phyloP scores from a whole-genome alignment of 1,139 yeast genomes.

The Debaryomyces singareniensis region DNA sequence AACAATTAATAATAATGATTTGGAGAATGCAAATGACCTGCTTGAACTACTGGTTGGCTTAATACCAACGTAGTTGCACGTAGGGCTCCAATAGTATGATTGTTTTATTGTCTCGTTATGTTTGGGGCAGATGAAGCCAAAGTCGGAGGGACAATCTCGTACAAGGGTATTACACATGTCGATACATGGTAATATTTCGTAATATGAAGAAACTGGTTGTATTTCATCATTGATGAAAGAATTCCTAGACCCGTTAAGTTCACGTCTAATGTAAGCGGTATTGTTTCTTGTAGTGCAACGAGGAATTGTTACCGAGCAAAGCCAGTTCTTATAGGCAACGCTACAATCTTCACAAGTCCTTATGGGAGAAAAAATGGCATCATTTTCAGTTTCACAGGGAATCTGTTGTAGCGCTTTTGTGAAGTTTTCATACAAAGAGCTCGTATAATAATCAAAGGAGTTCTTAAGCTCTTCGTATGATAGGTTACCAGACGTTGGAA shows the following conservation, averaged over 20 bases:
- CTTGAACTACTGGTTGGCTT: constrained; percentile 4
- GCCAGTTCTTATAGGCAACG: constrained; percentile 73
- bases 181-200: constrained; percentile 81
- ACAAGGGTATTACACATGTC: constrained; percentile 75
- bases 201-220: constrained; percentile 56
- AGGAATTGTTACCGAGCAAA: constrained; percentile 88
- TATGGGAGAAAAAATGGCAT: constrained; percentile 67
- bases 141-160: constrained; percentile 74
- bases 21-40: constrained; percentile 1
- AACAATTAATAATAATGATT: constrained; percentile 2
- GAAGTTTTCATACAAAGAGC: constrained; percentile 54
- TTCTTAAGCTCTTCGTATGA: constrained; percentile 16
- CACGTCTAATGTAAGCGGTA: constrained; percentile 43
- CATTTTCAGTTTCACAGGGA: constrained; percentile 69
- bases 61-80: constrained; percentile 47
- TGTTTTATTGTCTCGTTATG: constrained; percentile 25
- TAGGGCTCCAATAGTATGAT: constrained; percentile 47
- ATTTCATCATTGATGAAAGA: constrained; percentile 49
- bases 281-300: constrained; percentile 57
- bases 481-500: constrained; percentile 49
- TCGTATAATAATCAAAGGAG: constrained; percentile 63
- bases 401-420: constrained; percentile 69
- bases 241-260: constrained; percentile 53
- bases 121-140: constrained; percentile 70
- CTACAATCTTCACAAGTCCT: constrained; percentile 70